Evolutionary conservation across 257 asterid species (phyloP), one percentile per base, ranked within the genome.

Genomic region (Sherardia arvensis): DNA sequence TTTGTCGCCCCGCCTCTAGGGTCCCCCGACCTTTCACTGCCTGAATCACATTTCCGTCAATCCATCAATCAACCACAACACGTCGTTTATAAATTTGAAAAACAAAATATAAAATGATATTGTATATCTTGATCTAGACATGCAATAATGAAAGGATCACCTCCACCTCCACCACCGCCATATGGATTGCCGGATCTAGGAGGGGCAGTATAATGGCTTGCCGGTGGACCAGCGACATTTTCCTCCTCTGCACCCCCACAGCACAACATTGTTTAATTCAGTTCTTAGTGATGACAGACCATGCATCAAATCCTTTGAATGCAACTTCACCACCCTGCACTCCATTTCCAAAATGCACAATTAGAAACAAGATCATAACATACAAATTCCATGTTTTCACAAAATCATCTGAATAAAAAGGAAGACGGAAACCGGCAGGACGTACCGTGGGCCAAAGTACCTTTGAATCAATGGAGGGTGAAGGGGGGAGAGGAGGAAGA

Each of bases 241-340:
- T 90, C 95, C 78, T 87, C 95, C 71, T 90, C 95, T 70, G 78
- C 82, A 60, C 95, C 95, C 68, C 95, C 94, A 66, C 97, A 90
- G 69, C 97, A 90, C 75, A 76, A 69, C 95, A 90, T 90, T 87
- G 62, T 40, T 79, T 71, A 64, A 69, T 61, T 71, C 48, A 53
- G 56, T 32, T 59, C 61, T 60, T 22, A 55, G 51, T 18, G 23
- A 49, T 32, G 59, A 40, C 62, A 48, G 25, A 18, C 7, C 22
- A 48, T 58, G 51, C 66, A 62, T 33, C 33, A 71, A 29, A 53
- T 38, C 66, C 40, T 59, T 69, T 20, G 23, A 28, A 17, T 55
- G 30, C 22, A 28, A 64, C 55, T 69, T 45, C 34, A 67, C 33
- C 53, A 17, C 48, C 70, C 76, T 67, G 60, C 68, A 65, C 22